Conservation (phyloP, 2,329 filamentous ascomycete species). For the Aspergillus thermomutatus region DNA sequence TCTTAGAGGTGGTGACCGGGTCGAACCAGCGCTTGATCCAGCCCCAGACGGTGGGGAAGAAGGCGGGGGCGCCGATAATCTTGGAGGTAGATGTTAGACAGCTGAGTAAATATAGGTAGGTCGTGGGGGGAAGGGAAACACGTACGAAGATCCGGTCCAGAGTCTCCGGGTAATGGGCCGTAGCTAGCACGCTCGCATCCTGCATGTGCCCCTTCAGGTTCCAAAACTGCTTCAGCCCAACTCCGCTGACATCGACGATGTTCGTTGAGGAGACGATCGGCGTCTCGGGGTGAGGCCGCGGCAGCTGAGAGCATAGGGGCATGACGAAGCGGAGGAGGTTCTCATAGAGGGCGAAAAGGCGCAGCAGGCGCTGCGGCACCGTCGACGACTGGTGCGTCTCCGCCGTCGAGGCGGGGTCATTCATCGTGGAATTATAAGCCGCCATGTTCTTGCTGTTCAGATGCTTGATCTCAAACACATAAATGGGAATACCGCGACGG, state of each 20-base stretch:
- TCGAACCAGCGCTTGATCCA: slow-evolving; percentile 97
- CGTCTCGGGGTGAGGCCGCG: slow-evolving; percentile 70
- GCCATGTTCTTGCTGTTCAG: slow-evolving; percentile 78
- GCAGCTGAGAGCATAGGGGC: slow-evolving; percentile 76
- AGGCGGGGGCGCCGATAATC: slow-evolving; percentile 84
- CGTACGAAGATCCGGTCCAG: slow-evolving; percentile 73
- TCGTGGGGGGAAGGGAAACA: not conserved
- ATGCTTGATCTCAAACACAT: slow-evolving; percentile 81
- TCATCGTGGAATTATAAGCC: slow-evolving; percentile 62
- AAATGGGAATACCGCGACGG: slow-evolving; percentile 85
- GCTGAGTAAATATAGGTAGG: slow-evolving; percentile 2
- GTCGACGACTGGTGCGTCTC: slow-evolving; percentile 57
- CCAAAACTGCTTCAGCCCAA: slow-evolving; percentile 93
- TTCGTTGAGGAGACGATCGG: slow-evolving; percentile 91
- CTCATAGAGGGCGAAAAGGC: slow-evolving; percentile 90
- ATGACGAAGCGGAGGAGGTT: slow-evolving; percentile 84
- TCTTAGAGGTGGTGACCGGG: slow-evolving; percentile 91
- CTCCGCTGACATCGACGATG: slow-evolving; percentile 86
- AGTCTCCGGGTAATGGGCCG: slow-evolving; percentile 92
- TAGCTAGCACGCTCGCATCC: slow-evolving; percentile 80
- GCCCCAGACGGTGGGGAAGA: slow-evolving; percentile 87
- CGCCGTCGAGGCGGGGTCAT: slow-evolving; percentile 47
- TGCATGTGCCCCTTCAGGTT: slow-evolving; percentile 93
- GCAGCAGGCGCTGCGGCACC: slow-evolving; percentile 69
- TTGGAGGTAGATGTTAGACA: slow-evolving; percentile 21